phyloP scores from a whole-genome alignment of 208 protist genomes.

The Leptomonas pyrrhocoris region DNA sequence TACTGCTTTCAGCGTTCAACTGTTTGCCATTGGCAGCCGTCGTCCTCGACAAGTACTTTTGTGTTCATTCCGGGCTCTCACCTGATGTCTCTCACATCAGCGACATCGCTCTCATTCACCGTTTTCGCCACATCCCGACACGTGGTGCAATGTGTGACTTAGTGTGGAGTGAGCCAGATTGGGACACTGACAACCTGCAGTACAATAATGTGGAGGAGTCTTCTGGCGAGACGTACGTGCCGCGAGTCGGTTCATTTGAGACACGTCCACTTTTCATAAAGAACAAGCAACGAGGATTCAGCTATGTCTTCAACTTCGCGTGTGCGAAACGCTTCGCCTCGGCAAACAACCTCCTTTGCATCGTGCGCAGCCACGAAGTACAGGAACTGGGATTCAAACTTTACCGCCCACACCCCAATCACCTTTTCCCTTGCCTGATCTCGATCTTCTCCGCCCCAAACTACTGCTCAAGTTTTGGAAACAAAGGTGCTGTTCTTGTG shows the following conservation, averaged over 20 bases:
- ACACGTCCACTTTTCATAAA: conserved; percentile 58
- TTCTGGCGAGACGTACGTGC: conserved; percentile 62
- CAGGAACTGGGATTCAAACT: conserved; percentile 94
- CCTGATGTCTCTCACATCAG: conserved; percentile 94
- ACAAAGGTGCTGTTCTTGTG: conserved; percentile 95
- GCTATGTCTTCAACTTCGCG: conserved; percentile 87
- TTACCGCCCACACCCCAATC: conserved; percentile 85
- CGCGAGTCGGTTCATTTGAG: conserved; percentile 60
- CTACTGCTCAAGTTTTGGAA: conserved; percentile 97
- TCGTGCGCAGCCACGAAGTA: conserved; percentile 97
- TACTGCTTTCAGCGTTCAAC: conserved; percentile 92
- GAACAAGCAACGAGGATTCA: conserved; percentile 78
- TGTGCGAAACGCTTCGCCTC: conserved; percentile 92
- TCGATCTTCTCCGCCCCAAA: conserved; percentile 98
- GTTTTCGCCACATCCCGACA: conserved; percentile 98
- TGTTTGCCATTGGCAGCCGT: conserved; percentile 97
- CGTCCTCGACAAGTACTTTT: conserved; percentile 99
- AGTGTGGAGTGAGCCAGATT: conserved; percentile 99
- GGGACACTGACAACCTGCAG: conserved; percentile 82
- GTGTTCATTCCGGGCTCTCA: conserved; percentile 98
- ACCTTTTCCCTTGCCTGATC: conserved; percentile 96
- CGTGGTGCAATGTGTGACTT: conserved; percentile 98
- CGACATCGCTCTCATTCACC: conserved; percentile 93
- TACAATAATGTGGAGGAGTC: conserved; percentile 53
- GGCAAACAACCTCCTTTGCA: conserved; percentile 94